phyloP scores from a whole-genome alignment of 2,329 filamentous ascomycete genomes.

The Stenocarpella maydis region DNA sequence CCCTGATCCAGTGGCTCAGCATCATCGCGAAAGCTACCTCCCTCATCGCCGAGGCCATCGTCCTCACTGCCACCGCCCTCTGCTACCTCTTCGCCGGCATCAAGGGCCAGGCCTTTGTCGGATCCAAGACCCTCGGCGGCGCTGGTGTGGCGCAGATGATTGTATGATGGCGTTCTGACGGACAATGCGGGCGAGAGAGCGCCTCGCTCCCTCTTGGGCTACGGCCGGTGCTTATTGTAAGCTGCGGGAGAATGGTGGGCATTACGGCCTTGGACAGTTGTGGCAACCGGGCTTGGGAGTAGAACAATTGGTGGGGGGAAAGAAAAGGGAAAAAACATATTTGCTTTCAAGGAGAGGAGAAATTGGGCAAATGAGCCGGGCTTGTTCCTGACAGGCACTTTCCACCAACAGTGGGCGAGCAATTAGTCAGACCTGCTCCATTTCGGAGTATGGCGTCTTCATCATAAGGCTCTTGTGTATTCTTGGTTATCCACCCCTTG shows the following conservation, averaged over 20 bases:
- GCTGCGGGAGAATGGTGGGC: background rate
- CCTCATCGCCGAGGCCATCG: slow-evolving; percentile 85
- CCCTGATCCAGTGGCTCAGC: slow-evolving; percentile 84
- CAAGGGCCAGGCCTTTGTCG: slow-evolving; percentile 86
- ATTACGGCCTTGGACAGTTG: background rate
- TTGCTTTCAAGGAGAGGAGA: background rate
- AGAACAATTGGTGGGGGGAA: background rate
- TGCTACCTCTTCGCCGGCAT: slow-evolving; percentile 85
- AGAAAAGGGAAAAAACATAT: background rate
- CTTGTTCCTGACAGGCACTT: background rate
- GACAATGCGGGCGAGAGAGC: too few relatives aligned
- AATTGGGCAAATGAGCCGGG: slow-evolving; percentile 6
- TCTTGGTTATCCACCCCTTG: background rate
- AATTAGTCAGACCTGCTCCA: slow-evolving; percentile 19
- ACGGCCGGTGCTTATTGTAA: too few relatives aligned
- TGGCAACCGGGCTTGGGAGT: background rate
- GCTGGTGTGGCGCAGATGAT: slow-evolving; percentile 98
- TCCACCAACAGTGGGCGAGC: background rate
- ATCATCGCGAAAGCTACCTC: slow-evolving; percentile 70
- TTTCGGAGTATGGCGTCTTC: slow-evolving; percentile 34
- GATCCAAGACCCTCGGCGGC: slow-evolving; percentile 95
- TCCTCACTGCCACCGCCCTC: slow-evolving; percentile 77
- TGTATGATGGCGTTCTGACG: slow-evolving; percentile 64
- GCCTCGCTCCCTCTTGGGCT: background rate
- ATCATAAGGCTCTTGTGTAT: background rate